These are phyloP conservation scores for Amyloporia xantha DNA, from an alignment of 768 basidiomycete species.

Conservation along the genomic window DNA sequence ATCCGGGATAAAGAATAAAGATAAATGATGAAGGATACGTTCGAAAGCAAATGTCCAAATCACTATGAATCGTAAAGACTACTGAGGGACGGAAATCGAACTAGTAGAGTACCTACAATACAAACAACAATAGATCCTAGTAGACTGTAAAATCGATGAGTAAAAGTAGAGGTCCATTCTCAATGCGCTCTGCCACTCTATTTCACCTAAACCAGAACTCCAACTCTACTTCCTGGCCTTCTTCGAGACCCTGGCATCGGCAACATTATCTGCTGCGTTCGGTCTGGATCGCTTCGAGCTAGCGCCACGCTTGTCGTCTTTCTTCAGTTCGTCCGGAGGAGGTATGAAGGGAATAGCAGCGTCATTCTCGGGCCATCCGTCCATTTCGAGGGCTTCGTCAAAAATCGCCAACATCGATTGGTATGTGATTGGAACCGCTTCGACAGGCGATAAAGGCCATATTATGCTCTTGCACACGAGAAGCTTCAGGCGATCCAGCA, in stretches of 20 bases:
- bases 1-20: no score
- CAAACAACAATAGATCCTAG: neutral
- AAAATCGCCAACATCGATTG: neutral
- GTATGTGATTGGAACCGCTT: neutral
- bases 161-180: neutral
- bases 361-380: slow-evolving; percentile 1
- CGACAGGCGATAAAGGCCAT: neutral
- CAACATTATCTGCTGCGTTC: neutral
- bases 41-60: no score
- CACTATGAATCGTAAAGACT: no score
- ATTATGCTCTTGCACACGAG: neutral
- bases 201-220: neutral
- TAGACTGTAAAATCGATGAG: neutral
- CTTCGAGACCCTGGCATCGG: neutral
- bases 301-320: neutral
- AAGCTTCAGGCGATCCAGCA: neutral
- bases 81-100: neutral
- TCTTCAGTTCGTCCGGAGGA: neutral
- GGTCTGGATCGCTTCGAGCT: neutral
- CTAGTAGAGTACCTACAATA: neutral
- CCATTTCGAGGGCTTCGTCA: neutral
- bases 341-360: neutral
- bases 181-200: neutral
- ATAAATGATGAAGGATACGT: no score
- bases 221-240: neutral